These are phyloP conservation scores for Solanum peruvianum DNA, from an alignment of 257 asterid genomes.

Conservation along the genomic window DNA sequence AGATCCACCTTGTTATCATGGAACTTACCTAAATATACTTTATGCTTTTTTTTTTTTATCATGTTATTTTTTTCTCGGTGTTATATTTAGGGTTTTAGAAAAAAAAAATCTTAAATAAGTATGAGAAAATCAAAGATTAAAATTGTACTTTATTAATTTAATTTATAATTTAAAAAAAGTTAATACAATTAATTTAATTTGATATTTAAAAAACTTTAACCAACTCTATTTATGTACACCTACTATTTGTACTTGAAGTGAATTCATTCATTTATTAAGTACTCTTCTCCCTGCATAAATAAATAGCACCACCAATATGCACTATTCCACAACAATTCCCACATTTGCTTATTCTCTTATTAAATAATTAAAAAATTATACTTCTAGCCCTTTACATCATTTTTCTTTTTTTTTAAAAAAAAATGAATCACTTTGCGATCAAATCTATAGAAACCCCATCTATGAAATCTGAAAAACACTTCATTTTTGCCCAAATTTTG, in stretches of 20 bases:
- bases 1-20: too few species aligned
- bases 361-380: background rate
- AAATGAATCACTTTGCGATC: background rate
- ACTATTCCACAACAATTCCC: background rate
- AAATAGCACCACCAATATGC: background rate
- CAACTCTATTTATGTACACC: background rate
- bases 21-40: background rate
- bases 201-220: background rate
- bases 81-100: background rate
- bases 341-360: background rate
- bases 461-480: constrained; percentile 13
- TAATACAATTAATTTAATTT: background rate
- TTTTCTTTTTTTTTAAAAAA: background rate
- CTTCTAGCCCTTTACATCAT: background rate
- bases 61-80: background rate
- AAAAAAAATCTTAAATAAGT: background rate
- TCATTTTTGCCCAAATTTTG: constrained; percentile 16
- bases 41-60: background rate
- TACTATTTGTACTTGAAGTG: background rate
- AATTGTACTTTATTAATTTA: background rate
- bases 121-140: background rate
- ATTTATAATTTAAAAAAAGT: background rate
- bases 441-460: constrained; percentile 4
- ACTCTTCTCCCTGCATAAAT: background rate
- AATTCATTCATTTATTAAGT: background rate